Evolutionary conservation across 2,329 filamentous ascomycete genomes (phyloP).

Genomic region (Clathrospora elynae): DNA sequence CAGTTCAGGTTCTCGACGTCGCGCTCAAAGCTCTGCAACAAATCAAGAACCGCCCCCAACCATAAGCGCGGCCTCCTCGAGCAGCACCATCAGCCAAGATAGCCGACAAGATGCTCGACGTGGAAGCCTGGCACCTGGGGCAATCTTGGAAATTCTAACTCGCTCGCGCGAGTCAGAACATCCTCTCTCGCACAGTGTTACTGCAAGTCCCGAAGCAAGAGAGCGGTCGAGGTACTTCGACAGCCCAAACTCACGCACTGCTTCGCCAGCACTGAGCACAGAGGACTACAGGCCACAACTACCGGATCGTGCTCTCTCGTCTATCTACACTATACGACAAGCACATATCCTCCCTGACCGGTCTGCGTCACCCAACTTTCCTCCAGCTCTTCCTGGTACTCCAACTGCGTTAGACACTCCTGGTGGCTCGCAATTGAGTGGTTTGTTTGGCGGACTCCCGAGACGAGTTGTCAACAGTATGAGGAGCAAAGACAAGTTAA

Average conservation of each 20-base stretch:
- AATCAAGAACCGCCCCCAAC: slow-evolving; percentile 60
- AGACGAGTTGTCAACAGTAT: slow-evolving; percentile 55
- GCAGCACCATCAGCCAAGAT: slow-evolving; percentile 61
- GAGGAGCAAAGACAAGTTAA: slow-evolving; percentile 47
- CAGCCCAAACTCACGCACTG: slow-evolving; percentile 47
- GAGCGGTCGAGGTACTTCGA: slow-evolving; percentile 45
- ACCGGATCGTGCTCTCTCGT: slow-evolving; percentile 52
- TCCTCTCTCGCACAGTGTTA: slow-evolving; percentile 75
- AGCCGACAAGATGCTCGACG: slow-evolving; percentile 58
- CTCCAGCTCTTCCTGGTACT: slow-evolving; percentile 53
- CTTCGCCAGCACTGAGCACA: slow-evolving; percentile 45
- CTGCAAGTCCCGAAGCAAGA: slow-evolving; percentile 66
- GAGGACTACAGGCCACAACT: slow-evolving; percentile 37
- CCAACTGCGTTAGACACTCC: slow-evolving; percentile 52
- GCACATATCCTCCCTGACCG: slow-evolving; percentile 42
- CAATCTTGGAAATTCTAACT: slow-evolving; percentile 59
- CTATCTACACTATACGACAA: slow-evolving; percentile 54
- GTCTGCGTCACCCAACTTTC: slow-evolving; percentile 47
- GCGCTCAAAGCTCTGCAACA: slow-evolving; percentile 59
- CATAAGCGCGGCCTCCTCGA: slow-evolving; percentile 59
- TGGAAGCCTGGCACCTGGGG: slow-evolving; percentile 63
- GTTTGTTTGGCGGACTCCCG: slow-evolving; percentile 54
- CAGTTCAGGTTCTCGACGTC: slow-evolving; percentile 56
- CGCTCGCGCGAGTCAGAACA: slow-evolving; percentile 65
- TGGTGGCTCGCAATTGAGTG: slow-evolving; percentile 50